Base-by-base conservation (phyloP, 257 asterid genomes). In the Solanum tarapatanum region DNA sequence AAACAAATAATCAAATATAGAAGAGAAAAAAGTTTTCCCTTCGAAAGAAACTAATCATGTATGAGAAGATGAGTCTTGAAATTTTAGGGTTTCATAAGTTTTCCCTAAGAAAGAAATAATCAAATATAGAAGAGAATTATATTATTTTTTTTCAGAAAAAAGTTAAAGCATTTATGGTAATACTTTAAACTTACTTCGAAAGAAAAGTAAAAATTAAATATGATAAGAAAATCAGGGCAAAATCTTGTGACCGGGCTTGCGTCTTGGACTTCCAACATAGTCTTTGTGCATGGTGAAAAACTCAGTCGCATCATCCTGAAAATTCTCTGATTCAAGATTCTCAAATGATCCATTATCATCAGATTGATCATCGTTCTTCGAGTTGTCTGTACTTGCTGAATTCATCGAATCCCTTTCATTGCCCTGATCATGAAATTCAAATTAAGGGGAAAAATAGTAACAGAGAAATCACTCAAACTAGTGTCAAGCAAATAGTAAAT, bases 251-350 rank as follows among this genome's bases (percentile, higher is more conserved):
- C 24, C 76, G 4, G 73, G 80, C 12, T 41, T 21, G 51, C 76
- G 72, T 9, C 24, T n/a, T 24, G 35, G 83, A 1, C 43, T 77
- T 37, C 84, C 88, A 14, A 23, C 6, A 24, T 90, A 90, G 69
- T 90, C 88, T 30, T 45, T 86, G 43, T 83, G 45, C 89, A 83
- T 72, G 32, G 60, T 88, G 30, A 74, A 73, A 8, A 88, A 24
- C 48, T 70, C 69, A 32, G 11, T 58, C 6, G 72, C 62, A 26
- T 87, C 88, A 9, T 89, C 82, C 30, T 35, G 23, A 70, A 60
- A 58, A 28, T 86, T 82, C 21, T 35, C 51, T 48, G 87, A 19
- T 26, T 60, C 86, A 82, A 72, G 62, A 7, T 79, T 87, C 70
- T 89, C 86, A 79, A 79, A 85, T 4, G 87, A 75, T 16, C 33